phyloP scores from a whole-genome alignment of 306 rosid species.

The Inga leiocalycina region DNA sequence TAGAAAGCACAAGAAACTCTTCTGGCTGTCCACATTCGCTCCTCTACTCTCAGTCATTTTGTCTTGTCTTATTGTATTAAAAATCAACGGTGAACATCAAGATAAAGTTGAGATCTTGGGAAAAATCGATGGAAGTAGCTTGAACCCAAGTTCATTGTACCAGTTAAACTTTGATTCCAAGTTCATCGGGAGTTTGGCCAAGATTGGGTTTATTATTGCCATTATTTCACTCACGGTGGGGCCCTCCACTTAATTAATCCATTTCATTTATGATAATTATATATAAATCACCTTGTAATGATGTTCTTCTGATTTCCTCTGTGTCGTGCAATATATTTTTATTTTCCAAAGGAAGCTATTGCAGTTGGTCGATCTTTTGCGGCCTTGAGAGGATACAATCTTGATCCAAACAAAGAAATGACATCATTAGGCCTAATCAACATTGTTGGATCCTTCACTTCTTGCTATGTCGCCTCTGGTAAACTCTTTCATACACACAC shows the following conservation, averaged over 20 bases:
- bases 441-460: constrained; percentile 76
- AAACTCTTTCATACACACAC: neutral
- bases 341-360: constrained; percentile 47
- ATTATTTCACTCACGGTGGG: constrained; percentile 68
- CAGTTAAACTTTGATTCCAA: constrained; percentile 45
- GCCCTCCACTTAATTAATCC: neutral
- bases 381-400: constrained; percentile 58
- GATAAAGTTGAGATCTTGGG: constrained; percentile 63
- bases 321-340: neutral
- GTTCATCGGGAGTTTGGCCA: constrained; percentile 49
- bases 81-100: constrained; percentile 45
- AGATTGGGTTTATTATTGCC: constrained; percentile 57
- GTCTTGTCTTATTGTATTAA: constrained; percentile 58
- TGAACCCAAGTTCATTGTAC: constrained; percentile 64
- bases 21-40: constrained; percentile 69
- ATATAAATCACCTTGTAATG: neutral
- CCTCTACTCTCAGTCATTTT: constrained; percentile 67
- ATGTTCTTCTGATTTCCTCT: neutral
- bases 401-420: constrained; percentile 80
- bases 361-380: constrained; percentile 78
- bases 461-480: constrained; percentile 87
- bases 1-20: constrained; percentile 55
- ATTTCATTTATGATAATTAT: neutral
- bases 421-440: constrained; percentile 74
- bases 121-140: constrained; percentile 63